Evolutionary conservation across 164 flowering plant genomes (phyloP), one percentile per base, ranked within the genome.

Genomic region (Nymphaea thermarum): DNA sequence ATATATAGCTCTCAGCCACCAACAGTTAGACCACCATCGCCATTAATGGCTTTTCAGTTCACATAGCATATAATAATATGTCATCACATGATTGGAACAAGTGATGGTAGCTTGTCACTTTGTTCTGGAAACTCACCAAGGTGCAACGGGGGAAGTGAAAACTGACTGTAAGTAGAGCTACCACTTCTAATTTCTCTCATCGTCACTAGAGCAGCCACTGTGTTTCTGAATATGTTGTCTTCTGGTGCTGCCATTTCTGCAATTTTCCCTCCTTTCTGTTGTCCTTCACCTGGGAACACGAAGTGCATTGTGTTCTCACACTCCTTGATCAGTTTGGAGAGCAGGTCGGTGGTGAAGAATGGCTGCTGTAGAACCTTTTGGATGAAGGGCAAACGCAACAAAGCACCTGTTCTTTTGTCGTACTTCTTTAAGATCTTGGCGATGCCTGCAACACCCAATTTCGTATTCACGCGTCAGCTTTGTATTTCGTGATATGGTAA

Each of bases 371-470:
- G 47, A 11, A 87, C 92, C 64, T 78, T 87, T 45, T 90, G 83
- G 15, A 89, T 87, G 80, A 89, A 90, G 2, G 86, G 87, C 69
- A 80, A 51, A 4, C 96, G 84, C 67, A 93, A 18, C n/a, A 85
- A 14, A 3, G 82, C 79, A 0, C 98, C 98, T 0, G 90, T 90
- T 77, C 86, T 53, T 77, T 93, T 93, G 80, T 93, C 96, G 17
- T 90, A 90, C 76, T 93, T 93, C 86, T 93, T 93, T 69, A 89
- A 69, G 44, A 93, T 93, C 83, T 93, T 93, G 1, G 82, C 91
- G 73, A 90, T 60, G 5, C 97, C 98, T 92, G 73, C 72, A 74
- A 71, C 63, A 67, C 8, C 36, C 14, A 15, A 51, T 51, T 51
- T 15, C 57, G 14, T 51, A 5, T 51, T 51, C 14, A 8, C 57